Percentiles rank a stretch among this genome's conserved stretches.
Conservation (phyloP, 306 rosid genomes). For the Cicer pinnatifidum region DNA sequence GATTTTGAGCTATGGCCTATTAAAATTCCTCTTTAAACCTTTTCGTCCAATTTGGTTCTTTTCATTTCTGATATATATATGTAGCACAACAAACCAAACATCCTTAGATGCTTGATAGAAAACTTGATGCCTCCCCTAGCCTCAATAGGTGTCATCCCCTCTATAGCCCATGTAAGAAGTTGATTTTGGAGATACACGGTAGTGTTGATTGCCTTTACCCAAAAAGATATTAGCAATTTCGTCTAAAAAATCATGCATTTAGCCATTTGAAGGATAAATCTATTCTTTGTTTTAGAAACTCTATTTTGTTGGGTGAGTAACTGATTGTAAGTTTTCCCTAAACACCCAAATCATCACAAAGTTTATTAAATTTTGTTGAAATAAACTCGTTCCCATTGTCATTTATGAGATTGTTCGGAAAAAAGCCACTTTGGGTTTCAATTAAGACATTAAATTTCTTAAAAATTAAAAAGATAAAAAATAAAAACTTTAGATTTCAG, state of each 20-base stretch:
- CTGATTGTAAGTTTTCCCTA: too few species aligned
- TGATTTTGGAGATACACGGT: neutral
- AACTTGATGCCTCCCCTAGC: too few species aligned
- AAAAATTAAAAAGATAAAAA: neutral
- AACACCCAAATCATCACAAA: too few species aligned
- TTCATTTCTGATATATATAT: neutral
- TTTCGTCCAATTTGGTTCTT: neutral
- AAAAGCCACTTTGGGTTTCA: neutral
- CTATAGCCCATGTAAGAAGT: neutral
- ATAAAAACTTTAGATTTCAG: neutral
- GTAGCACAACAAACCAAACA: neutral
- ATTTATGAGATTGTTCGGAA: neutral
- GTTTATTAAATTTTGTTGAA: neutral
- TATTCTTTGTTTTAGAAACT: neutral
- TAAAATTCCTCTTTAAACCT: neutral
- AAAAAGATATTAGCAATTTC: too few species aligned
- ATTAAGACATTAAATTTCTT: neutral
- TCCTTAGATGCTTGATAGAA: too few species aligned
- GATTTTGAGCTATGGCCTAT: too few species aligned
- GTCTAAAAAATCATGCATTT: too few species aligned
- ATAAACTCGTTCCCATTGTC: neutral
- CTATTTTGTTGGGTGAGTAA: too few species aligned
- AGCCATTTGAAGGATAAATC: too few species aligned
- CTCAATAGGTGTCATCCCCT: too few species aligned
- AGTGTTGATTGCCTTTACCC: neutral